These are phyloP conservation scores for Ananas comosus DNA, from an alignment of 176 grass and related monocot species.

Conservation along the genomic window DNA sequence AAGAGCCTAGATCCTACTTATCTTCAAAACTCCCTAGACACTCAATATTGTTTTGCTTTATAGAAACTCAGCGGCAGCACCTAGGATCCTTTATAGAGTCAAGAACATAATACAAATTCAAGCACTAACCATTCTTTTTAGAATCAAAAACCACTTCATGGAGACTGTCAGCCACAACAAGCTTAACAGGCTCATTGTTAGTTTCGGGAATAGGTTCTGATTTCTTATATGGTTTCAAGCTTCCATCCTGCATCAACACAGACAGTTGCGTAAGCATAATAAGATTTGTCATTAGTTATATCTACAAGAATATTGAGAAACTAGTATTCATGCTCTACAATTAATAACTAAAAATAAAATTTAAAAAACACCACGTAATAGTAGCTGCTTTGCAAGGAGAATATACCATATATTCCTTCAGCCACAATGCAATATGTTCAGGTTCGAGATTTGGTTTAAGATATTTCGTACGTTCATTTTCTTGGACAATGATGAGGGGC, in stretches of 20 bases:
- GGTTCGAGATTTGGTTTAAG: conserved; percentile 10
- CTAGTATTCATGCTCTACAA: too few relatives aligned
- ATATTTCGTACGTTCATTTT: conserved; percentile 13
- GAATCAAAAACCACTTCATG: conserved; percentile 14
- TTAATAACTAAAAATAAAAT: too few relatives aligned
- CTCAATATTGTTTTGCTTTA: too few relatives aligned
- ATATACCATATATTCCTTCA: conserved; percentile 10
- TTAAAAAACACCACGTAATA: too few relatives aligned
- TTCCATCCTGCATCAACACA: conserved; percentile 7
- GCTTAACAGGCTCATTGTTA: conserved; percentile 17
- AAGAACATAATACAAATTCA: background rate
- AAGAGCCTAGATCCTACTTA: too few relatives aligned
- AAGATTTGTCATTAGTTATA: background rate
- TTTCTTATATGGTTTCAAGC: conserved; percentile 15
- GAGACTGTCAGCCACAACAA: conserved; percentile 19
- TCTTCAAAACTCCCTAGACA: too few relatives aligned
- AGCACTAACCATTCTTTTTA: conserved; percentile 21
- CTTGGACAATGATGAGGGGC: conserved; percentile 20
- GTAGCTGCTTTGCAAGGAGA: background rate
- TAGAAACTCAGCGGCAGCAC: background rate
- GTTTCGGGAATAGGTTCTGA: conserved; percentile 13
- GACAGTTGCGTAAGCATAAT: background rate
- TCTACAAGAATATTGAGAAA: too few relatives aligned
- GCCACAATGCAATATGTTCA: conserved; percentile 17
- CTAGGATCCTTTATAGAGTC: background rate